Conservation (phyloP, 305 asterid species). For the Solanum hybrid region DNA sequence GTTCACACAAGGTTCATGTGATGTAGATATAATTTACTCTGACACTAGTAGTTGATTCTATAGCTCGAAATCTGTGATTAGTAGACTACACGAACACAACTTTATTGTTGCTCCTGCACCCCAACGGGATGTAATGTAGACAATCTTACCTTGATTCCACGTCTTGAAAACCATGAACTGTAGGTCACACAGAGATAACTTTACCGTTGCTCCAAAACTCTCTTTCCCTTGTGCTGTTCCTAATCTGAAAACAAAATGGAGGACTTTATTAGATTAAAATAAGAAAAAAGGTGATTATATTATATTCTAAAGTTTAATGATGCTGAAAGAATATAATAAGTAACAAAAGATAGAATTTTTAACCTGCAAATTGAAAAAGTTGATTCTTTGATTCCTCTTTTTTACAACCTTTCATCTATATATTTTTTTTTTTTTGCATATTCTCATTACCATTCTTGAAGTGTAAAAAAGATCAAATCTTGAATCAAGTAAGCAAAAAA, state of each 20-base stretch:
- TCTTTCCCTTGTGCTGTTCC: background rate
- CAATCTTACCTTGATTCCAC: background rate
- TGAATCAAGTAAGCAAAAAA: background rate
- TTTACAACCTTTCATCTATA: slow-evolving; percentile 3
- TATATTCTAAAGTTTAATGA: background rate
- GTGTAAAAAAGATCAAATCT: slow-evolving; percentile 1
- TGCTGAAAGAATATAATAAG: background rate
- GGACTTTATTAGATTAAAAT: background rate
- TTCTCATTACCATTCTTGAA: background rate
- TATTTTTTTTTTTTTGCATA: background rate
- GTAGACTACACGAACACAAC: background rate
- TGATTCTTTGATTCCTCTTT: slow-evolving; percentile 7
- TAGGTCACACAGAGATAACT: background rate
- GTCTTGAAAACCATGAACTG: background rate
- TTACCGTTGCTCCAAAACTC: background rate
- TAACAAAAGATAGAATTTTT: background rate
- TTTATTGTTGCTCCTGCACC: background rate
- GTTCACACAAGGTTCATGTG: background rate
- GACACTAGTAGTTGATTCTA: background rate
- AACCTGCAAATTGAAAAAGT: background rate
- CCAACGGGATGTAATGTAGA: background rate
- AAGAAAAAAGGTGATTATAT: background rate
- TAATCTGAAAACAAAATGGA: background rate
- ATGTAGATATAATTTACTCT: background rate
- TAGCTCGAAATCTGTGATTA: background rate